Conservation (phyloP, 176 grass and related monocot genomes). For the Aegilops speltoides region DNA sequence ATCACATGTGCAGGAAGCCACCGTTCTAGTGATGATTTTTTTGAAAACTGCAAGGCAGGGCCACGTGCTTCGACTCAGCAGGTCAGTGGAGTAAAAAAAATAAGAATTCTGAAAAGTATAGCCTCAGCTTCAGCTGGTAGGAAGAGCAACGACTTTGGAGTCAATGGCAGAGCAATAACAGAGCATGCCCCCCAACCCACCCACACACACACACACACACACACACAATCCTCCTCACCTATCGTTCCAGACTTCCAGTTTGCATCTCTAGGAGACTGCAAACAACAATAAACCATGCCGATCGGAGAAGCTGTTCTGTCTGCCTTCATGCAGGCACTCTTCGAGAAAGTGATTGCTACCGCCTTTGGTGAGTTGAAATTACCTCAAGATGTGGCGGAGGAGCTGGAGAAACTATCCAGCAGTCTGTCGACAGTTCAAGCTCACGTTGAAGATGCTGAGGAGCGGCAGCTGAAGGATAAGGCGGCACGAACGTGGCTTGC, state of each 20-base stretch:
- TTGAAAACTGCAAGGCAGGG: neutral
- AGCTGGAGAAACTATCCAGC: conserved; percentile 58
- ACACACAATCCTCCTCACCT: neutral
- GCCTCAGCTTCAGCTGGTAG: too few species aligned
- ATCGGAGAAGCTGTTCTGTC: conserved; percentile 55
- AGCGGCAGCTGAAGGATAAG: conserved; percentile 59
- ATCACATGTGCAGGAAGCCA: neutral
- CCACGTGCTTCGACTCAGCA: too few species aligned
- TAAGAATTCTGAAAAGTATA: too few species aligned
- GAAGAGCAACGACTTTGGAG: too few species aligned
- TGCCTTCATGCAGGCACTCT: conserved; percentile 73
- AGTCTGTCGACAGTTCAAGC: conserved; percentile 48
- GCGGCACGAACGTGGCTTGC: conserved; percentile 53
- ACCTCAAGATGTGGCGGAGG: conserved; percentile 24
- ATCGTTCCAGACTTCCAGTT: neutral
- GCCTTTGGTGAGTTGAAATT: conserved; percentile 53
- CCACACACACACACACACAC: too few species aligned
- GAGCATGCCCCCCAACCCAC: too few species aligned
- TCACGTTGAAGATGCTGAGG: conserved; percentile 76
- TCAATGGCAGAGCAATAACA: too few species aligned
- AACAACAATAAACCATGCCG: conserved; percentile 30
- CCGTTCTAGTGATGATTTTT: neutral
- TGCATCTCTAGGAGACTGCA: conserved; percentile 1
- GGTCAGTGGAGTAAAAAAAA: too few species aligned
- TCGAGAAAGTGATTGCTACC: conserved; percentile 56